Evolutionary conservation across 2,329 filamentous ascomycete genomes (phyloP), one percentile per base, ranked within the genome.

Genomic region (Phialemonium atrogriseum): DNA sequence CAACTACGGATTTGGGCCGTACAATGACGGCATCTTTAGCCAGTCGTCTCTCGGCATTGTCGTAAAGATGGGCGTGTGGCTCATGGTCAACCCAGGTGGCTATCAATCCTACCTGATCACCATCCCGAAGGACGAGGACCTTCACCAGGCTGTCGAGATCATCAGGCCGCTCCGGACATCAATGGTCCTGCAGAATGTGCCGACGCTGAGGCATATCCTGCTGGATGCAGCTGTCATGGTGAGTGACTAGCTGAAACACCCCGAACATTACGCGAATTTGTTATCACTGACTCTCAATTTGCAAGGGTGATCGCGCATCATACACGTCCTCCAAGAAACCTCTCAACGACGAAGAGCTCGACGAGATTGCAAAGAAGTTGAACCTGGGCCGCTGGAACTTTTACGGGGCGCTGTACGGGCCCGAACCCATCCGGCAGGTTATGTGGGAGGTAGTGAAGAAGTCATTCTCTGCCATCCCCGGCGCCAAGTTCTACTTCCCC

Each of bases 21-120:
- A 49, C 7, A 46, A 56, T 14, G 56, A 63, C 36, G 64, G 64
- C 2, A 56, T 73, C 10, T 73, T 73, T 40, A 58, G 62, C 0
- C 68, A 73, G 43, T 62, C 58, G 13, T 70, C 64, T 36, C 55
- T 70, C 10, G 69, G 68, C 19, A 65, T 73, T 21, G 62, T 70
- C 6, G 66, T 64, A 4, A 72, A 73, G 47, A 66, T 74, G 58
- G 70, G 69, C 0, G 57, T 73, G 32, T 25, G 24, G 29, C 37
- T 54, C 33, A 57, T 55, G 50, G 55, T 56, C 6, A 28, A 33
- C 19, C 46, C 51, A 1, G 46, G 48, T 1, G 51, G 42, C 4
- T 50, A 56, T 34, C 52, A 58, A 30, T 48, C 54, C 2, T 60
- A 56, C 44, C 50, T 55, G 46, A 48, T 59, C 33, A 59, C 57